phyloP scores from a whole-genome alignment of 805 yeast species.

The Candida mattraensis region DNA sequence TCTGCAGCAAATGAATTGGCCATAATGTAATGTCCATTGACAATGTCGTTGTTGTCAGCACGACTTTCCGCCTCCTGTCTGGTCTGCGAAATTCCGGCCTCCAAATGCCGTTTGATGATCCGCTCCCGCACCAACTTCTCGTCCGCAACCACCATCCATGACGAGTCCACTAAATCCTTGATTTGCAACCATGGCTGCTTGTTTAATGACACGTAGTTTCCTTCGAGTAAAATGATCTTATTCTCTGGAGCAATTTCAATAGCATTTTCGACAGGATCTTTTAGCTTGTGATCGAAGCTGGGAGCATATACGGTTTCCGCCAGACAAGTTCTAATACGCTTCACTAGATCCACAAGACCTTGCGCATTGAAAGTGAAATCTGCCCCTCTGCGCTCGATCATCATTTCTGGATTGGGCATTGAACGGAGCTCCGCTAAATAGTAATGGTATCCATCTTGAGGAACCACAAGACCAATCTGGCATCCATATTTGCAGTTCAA shows the following conservation, averaged over 20 bases:
- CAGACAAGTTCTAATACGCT: constrained; percentile 4
- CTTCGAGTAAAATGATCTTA: constrained; percentile 38
- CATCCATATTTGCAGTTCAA: constrained; percentile 5
- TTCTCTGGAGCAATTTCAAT: constrained; percentile 31
- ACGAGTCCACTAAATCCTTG: constrained; percentile 29
- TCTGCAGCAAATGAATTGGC: constrained; percentile 24
- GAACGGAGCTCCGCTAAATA: constrained; percentile 32
- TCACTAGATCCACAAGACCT: constrained; percentile 28
- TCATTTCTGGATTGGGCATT: constrained; percentile 37
- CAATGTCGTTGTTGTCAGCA: constrained; percentile 40
- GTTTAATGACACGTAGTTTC: constrained; percentile 39
- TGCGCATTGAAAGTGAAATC: constrained; percentile 45
- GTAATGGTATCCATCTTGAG: constrained; percentile 40
- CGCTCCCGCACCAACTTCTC: constrained; percentile 28
- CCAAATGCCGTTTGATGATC: constrained; percentile 37
- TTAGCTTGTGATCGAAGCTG: constrained; percentile 40
- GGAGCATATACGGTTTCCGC: constrained; percentile 23
- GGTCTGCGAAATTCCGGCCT: constrained; percentile 35
- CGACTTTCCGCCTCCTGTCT: constrained; percentile 38
- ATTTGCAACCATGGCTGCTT: constrained; percentile 38
- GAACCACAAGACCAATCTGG: constrained; percentile 11
- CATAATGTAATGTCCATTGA: constrained; percentile 32
- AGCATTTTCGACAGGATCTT: constrained; percentile 41
- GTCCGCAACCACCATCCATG: constrained; percentile 37
- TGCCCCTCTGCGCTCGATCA: constrained; percentile 46